A percentile compares a stretch with the other conserved stretches of the same genome.
phyloP scores from a whole-genome alignment of 257 asterid species.

The Solanum etuberosum region DNA sequence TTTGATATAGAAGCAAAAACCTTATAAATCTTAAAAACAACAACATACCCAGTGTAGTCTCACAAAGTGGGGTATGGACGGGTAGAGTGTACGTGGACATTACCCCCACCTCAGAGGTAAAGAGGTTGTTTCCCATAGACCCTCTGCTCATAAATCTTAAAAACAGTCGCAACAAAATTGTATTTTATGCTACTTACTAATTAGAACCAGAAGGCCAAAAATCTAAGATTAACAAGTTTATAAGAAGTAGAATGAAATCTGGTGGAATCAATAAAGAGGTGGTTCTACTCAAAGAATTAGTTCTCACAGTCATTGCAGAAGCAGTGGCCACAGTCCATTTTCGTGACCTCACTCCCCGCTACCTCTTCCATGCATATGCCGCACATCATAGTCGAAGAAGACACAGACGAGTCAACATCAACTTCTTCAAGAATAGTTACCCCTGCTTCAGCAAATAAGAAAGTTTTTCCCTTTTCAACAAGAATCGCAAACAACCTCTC shows the following conservation, averaged over 20 bases:
- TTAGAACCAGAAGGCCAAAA: background rate
- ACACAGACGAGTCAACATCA: conserved; percentile 22
- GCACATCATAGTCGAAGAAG: conserved; percentile 42
- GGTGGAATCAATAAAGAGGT: background rate
- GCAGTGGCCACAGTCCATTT: conserved; percentile 92
- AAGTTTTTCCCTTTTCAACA: conserved; percentile 72
- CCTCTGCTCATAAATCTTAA: background rate
- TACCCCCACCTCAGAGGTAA: background rate
- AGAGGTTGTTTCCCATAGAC: background rate
- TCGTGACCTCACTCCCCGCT: conserved; percentile 41
- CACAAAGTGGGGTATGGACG: background rate
- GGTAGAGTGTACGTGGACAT: background rate
- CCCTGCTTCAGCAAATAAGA: conserved; percentile 81
- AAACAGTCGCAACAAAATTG: background rate
- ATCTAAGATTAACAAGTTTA: background rate
- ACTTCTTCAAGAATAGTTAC: conserved; percentile 33
- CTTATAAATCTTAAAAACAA: background rate
- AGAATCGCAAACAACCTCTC: conserved; percentile 60
- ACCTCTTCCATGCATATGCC: conserved; percentile 72
- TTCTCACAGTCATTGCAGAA: conserved; percentile 87
- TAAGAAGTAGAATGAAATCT: background rate
- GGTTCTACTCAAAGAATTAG: background rate
- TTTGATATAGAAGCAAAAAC: background rate
- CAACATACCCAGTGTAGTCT: background rate
- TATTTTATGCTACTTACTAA: background rate